phyloP scores from a whole-genome alignment of 2,329 filamentous ascomycete genomes.

The Pseudogymnoascus verrucosus region DNA sequence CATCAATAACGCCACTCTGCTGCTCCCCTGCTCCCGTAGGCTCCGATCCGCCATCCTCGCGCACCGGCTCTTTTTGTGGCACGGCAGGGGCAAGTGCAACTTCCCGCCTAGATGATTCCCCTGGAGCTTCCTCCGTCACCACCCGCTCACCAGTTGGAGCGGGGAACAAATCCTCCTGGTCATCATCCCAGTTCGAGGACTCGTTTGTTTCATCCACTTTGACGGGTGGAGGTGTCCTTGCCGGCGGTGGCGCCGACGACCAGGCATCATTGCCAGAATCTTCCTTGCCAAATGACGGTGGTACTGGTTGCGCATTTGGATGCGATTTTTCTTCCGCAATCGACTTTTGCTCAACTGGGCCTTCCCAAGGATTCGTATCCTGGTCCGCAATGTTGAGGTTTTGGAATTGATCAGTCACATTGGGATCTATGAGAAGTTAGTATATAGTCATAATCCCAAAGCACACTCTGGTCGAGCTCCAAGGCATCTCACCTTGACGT shows the following conservation, averaged over 20 bases:
- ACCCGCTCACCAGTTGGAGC: conserved; percentile 15
- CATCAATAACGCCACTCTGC: background rate
- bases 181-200: conserved; percentile 28
- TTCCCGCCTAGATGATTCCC: conserved; percentile 10
- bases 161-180: conserved; percentile 16
- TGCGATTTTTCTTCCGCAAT: conserved; percentile 17
- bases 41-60: background rate
- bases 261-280: conserved; percentile 25
- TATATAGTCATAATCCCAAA: background rate
- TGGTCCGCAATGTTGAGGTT: conserved; percentile 21
- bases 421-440: conserved; percentile 10
- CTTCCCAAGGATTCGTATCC: conserved; percentile 27
- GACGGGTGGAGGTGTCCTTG: conserved; percentile 18
- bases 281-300: conserved; percentile 17
- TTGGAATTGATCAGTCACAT: conserved; percentile 19
- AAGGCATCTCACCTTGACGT: background rate
- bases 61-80: conserved; percentile 2
- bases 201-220: conserved; percentile 23
- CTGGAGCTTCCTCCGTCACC: conserved; percentile 18
- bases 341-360: conserved; percentile 11
- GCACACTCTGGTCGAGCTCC: no score
- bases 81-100: background rate
- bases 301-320: conserved; percentile 11
- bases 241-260: conserved; percentile 15
- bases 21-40: background rate